These are phyloP conservation scores for Xylaria polymorpha DNA, from an alignment of 2,329 filamentous ascomycete genomes.

Conservation along the genomic window DNA sequence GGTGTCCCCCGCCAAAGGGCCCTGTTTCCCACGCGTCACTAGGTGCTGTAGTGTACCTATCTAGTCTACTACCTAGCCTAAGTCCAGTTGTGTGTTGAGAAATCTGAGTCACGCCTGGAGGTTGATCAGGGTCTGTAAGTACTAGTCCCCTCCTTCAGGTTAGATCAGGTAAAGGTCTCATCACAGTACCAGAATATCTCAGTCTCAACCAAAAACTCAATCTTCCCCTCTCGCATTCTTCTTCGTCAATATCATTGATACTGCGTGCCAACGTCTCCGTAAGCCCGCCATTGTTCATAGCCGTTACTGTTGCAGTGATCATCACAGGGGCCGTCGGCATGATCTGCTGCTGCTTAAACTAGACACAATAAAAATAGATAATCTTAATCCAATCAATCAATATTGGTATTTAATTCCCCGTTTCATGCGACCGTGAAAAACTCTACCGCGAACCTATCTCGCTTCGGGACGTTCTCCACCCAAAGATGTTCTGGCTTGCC, in stretches of 20 bases:
- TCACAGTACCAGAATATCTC: background rate
- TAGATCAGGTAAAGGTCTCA: too few relatives aligned
- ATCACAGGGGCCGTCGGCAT: constrained; percentile 29
- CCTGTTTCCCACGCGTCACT: constrained; percentile 17
- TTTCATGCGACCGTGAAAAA: constrained; percentile 32
- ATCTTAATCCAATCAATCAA: constrained; percentile 35
- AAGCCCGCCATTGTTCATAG: background rate
- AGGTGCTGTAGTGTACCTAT: background rate
- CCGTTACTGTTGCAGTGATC: constrained; percentile 33
- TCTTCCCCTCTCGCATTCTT: constrained; percentile 29
- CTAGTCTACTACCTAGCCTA: background rate
- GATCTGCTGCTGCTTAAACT: constrained; percentile 12
- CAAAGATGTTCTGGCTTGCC: constrained; percentile 13
- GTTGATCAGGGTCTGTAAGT: constrained; percentile 4
- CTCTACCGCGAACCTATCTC: constrained; percentile 25
- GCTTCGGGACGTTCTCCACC: constrained; percentile 30
- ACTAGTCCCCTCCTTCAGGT: too few relatives aligned
- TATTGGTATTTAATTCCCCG: constrained; percentile 29
- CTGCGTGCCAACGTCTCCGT: constrained; percentile 1
- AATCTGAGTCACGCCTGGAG: background rate
- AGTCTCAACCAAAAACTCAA: constrained; percentile 14
- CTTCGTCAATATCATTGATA: constrained; percentile 6
- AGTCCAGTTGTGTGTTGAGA: too few relatives aligned
- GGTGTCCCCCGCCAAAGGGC: constrained; percentile 2
- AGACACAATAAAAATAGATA: constrained; percentile 37